Base-by-base conservation (phyloP, 2,329 filamentous ascomycete species). In the Purpureocillium lavendulum region DNA sequence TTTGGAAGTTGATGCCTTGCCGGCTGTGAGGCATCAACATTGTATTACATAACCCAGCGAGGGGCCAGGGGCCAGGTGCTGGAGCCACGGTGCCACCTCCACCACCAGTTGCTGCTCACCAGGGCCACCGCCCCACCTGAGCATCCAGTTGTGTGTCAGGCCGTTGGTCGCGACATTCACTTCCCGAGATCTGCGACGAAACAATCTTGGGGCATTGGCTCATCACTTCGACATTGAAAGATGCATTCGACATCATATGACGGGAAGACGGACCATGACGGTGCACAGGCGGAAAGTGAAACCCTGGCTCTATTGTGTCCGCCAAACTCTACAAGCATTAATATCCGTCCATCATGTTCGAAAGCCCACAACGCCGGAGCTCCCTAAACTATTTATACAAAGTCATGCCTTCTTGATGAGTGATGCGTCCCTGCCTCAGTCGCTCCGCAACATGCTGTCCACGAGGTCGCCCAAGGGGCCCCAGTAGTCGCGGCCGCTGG, bases 401-500 rank as follows among this genome's bases (percentile, higher is more conserved):
- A 26, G 21, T 26, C 21, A 26, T 26, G 21, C 21, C 6, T 21
- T 5, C 33, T 5, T 24, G 14, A 13, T 6, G 21, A 26, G 21
- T 6, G 21, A 26, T 26, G 21, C 8, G 29, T 24, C 6, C 33
- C 12, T 36, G 28, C 6, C 45, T 72, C 54, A 94, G 60, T 97
- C 92, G 57, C 88, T 96, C 65, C 82, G 82, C 67, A 97, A 65
- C 89, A 98, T 98, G 61, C 87, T 97, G 60, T 98, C 92, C 37
- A 98, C 92, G 49, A 98, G 68, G 62, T 98, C 92, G 10, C 90
- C 90, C 42, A 98, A 62, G 11, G 92, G 92, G 1, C 92, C 92
- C 84, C 90, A 98, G 69, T 90, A 98, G 62, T 98, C 92, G 65
- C 94, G 89, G 37, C 90, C 92, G 56, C 81, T 94, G 21, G 88